phyloP scores from a whole-genome alignment of 192 early-diverging fungal genomes.

The Backusella tarrabulga region DNA sequence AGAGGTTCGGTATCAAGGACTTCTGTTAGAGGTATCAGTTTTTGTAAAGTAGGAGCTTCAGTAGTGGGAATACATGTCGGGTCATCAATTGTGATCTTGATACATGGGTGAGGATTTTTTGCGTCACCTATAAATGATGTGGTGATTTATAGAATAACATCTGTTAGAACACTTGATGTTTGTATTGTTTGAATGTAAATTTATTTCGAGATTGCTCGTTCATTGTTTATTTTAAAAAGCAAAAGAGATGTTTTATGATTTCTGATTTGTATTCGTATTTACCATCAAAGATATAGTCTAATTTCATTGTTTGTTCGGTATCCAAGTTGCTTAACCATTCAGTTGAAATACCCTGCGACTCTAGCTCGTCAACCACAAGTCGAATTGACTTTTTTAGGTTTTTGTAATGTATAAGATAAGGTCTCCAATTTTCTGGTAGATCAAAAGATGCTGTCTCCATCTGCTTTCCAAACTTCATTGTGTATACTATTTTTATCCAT shows the following conservation, averaged over 20 bases:
- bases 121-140: not conserved
- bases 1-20: constrained; percentile 3
- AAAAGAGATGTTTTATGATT: not conserved
- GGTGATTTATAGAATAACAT: not conserved
- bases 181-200: not conserved
- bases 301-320: not conserved
- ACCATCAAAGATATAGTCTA: constrained; percentile 32
- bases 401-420: constrained; percentile 63
- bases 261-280: not conserved
- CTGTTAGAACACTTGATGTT: not conserved
- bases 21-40: not conserved
- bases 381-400: constrained; percentile 61
- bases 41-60: not conserved
- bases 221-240: not conserved
- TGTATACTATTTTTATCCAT: constrained; percentile 1
- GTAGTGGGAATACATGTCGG: constrained; percentile 5
- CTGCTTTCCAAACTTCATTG: constrained; percentile 65
- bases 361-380: constrained; percentile 56
- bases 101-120: constrained; percentile 1
- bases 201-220: not conserved
- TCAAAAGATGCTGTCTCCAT: constrained; percentile 54
- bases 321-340: constrained; percentile 3
- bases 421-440: constrained; percentile 61
- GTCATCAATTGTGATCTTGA: constrained; percentile 19
- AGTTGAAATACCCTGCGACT: constrained; percentile 20